phyloP scores from a whole-genome alignment of 345 rosid species.

The Cochlearia excelsa region DNA sequence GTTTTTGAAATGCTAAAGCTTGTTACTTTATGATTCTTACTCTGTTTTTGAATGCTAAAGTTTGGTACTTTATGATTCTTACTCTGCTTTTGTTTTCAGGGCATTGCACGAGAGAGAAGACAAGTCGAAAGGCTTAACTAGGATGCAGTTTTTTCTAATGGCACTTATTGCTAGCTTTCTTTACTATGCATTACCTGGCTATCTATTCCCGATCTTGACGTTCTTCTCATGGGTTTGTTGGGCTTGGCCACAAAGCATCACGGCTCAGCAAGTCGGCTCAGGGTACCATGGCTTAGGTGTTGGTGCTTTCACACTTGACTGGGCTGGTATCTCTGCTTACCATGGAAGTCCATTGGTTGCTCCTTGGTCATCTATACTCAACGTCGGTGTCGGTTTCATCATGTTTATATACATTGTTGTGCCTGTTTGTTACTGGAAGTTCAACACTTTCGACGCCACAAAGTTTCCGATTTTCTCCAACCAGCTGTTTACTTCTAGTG shows the following conservation, averaged over 20 bases:
- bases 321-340: slow-evolving; percentile 99
- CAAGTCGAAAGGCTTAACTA: slow-evolving; percentile 51
- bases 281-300: slow-evolving; percentile 94
- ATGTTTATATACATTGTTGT: slow-evolving; percentile 90
- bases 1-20: too few relatives aligned
- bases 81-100: slow-evolving; percentile 41
- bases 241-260: slow-evolving; percentile 79
- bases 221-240: slow-evolving; percentile 99
- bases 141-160: slow-evolving; percentile 80
- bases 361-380: slow-evolving; percentile 87
- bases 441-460: slow-evolving; percentile 70
- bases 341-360: slow-evolving; percentile 96
- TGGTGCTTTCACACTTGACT: slow-evolving; percentile 91
- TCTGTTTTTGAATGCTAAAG: too few relatives aligned
- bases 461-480: slow-evolving; percentile 94
- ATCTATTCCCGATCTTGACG: slow-evolving; percentile 78
- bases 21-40: too few relatives aligned
- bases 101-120: slow-evolving; percentile 91
- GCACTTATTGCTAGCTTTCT: slow-evolving; percentile 63
- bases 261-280: slow-evolving; percentile 97
- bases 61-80: too few relatives aligned
- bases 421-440: slow-evolving; percentile 97
- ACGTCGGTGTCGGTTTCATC: slow-evolving; percentile 84
- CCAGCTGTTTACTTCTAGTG: slow-evolving; percentile 65
- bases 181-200: slow-evolving; percentile 85